Conservation (phyloP, 768 basidiomycete species). For the Pleurotus tuoliensis region DNA sequence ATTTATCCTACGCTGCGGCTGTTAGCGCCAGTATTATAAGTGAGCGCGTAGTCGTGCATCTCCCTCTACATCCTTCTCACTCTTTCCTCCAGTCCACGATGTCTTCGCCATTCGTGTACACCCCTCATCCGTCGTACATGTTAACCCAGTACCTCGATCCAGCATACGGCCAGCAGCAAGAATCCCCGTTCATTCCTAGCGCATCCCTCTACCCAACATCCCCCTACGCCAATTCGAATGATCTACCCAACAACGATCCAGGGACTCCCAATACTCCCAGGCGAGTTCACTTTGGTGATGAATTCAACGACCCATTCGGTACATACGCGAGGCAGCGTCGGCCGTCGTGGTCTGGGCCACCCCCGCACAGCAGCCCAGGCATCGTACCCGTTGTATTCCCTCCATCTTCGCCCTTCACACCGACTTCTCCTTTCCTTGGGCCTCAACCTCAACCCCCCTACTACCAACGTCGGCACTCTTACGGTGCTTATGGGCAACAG, state of each 20-base stretch:
- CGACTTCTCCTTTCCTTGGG: slow-evolving; percentile 15
- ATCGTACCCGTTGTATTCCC: slow-evolving; percentile 11
- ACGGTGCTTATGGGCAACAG: slow-evolving; percentile 2
- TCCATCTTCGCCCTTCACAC: slow-evolving; percentile 15
- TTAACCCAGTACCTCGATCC: slow-evolving; percentile 29
- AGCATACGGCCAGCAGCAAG: slow-evolving; percentile 26
- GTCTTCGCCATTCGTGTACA: slow-evolving; percentile 41
- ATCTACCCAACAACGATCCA: slow-evolving; percentile 13
- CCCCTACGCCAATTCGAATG: slow-evolving; percentile 26
- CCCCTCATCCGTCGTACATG: slow-evolving; percentile 30
- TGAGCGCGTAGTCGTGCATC: neutral
- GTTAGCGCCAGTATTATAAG: slow-evolving; percentile 1
- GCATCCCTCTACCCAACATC: slow-evolving; percentile 32
- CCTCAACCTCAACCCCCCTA: slow-evolving; percentile 14
- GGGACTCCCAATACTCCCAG: slow-evolving; percentile 24
- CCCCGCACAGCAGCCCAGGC: slow-evolving; percentile 15
- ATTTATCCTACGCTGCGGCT: neutral
- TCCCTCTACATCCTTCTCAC: neutral
- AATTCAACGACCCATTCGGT: slow-evolving; percentile 18
- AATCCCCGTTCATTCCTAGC: slow-evolving; percentile 42
- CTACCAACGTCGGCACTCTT: slow-evolving; percentile 11
- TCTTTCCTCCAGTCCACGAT: slow-evolving; percentile 17
- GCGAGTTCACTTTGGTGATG: slow-evolving; percentile 16
- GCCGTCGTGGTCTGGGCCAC: slow-evolving; percentile 39
- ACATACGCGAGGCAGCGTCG: slow-evolving; percentile 27